These are phyloP conservation scores for Sclerotinia trifoliorum DNA, from an alignment of 2,329 filamentous ascomycete species.

Conservation along the genomic window DNA sequence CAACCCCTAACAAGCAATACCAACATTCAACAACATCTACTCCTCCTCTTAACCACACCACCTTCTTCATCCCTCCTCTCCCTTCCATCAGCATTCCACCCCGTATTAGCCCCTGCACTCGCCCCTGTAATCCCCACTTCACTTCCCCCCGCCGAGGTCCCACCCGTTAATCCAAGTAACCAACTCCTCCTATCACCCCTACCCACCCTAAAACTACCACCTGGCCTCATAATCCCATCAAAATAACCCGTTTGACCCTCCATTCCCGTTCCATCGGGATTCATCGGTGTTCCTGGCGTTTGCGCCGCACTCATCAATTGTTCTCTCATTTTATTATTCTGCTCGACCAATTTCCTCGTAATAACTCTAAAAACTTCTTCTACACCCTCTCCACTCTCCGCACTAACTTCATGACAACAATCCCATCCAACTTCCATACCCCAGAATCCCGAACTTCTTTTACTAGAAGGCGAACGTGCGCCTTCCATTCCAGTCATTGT, in stretches of 20 bases:
- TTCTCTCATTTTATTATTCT: conserved; percentile 56
- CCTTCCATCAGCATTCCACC: conserved; percentile 2
- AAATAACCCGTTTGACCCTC: conserved; percentile 43
- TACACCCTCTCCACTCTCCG: conserved; percentile 90
- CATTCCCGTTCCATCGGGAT: conserved; percentile 35
- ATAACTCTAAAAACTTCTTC: conserved; percentile 94
- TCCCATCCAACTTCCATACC: conserved; percentile 93
- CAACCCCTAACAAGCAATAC: not conserved
- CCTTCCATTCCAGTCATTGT: conserved; percentile 45
- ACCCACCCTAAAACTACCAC: conserved; percentile 58
- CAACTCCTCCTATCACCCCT: conserved; percentile 63
- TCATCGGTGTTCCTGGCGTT: conserved; percentile 46
- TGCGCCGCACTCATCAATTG: conserved; percentile 48
- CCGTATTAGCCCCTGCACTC: not conserved
- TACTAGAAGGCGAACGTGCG: conserved; percentile 60
- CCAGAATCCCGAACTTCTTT: conserved; percentile 77
- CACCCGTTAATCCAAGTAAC: conserved; percentile 43
- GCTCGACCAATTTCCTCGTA: conserved; percentile 79
- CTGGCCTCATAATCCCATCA: conserved; percentile 46
- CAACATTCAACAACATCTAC: conserved; percentile 12
- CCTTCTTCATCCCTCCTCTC: not conserved
- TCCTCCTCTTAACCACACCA: not conserved
- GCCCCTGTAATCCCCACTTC: not conserved
- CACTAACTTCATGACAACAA: conserved; percentile 94
- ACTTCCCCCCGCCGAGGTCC: not conserved